A percentile compares a stretch with the other conserved stretches of the same genome.
Conservation (phyloP, 129 eudicot genomes). For the Deinandra increscens region DNA sequence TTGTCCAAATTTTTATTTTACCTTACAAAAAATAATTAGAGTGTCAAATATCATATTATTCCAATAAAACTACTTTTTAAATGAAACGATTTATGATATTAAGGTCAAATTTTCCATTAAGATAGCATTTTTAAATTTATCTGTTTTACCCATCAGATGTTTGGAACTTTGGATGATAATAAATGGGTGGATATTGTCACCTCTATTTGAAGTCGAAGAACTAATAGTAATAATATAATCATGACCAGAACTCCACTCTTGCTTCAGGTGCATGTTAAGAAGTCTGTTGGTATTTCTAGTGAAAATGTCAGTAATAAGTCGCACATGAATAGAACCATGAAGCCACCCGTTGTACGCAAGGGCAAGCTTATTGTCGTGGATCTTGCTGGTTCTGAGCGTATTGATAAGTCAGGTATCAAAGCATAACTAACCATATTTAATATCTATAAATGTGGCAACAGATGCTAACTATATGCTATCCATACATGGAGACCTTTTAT, state of each 20-base stretch:
- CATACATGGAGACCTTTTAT: background rate
- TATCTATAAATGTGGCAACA: background rate
- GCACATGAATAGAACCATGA: conserved; percentile 51
- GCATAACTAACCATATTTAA: background rate
- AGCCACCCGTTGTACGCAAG: conserved; percentile 72
- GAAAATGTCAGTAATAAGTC: conserved; percentile 51
- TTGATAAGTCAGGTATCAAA: conserved; percentile 76
- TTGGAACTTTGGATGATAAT: no score
- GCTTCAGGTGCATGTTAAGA: conserved; percentile 73
- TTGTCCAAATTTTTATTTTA: no score
- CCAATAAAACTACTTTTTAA: background rate
- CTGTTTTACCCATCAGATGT: background rate
- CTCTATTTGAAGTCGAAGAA: background rate
- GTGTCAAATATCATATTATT: background rate
- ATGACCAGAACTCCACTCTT: conserved; percentile 10
- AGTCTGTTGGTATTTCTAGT: conserved; percentile 42
- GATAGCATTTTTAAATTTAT: background rate
- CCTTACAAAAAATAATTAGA: background rate
- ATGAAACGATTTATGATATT: background rate
- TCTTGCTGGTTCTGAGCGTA: conserved; percentile 97
- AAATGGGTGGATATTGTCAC: background rate
- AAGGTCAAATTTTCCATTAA: background rate
- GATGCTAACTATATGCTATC: background rate
- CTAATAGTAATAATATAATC: background rate
- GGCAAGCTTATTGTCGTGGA: conserved; percentile 89